Percentiles rank a stretch among this genome's conserved stretches.
phyloP scores from a whole-genome alignment of 2,329 filamentous ascomycete species.

The Cryphonectria japonica region DNA sequence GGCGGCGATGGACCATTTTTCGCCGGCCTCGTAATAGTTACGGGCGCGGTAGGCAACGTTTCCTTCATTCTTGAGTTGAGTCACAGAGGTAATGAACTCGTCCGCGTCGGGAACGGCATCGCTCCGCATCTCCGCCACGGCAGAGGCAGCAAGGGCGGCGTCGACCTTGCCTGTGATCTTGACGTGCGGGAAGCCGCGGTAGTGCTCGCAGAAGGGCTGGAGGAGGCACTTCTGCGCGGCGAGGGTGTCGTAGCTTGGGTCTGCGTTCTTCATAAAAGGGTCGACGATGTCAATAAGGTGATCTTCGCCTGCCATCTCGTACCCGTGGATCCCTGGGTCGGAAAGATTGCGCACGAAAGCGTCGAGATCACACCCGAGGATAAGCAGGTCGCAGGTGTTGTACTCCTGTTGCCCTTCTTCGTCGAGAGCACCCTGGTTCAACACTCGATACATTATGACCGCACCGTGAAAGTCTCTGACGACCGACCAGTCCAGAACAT shows the following conservation, averaged over 20 bases:
- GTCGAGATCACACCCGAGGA: slow-evolving; percentile 19
- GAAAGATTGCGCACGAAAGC: slow-evolving; percentile 12
- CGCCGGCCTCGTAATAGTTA: slow-evolving; percentile 3
- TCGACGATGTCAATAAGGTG: slow-evolving; percentile 13
- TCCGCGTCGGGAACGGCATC: slow-evolving; percentile 3
- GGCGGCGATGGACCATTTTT: not conserved
- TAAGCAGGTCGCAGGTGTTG: slow-evolving; percentile 5
- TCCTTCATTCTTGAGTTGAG: slow-evolving; percentile 17
- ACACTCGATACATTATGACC: slow-evolving; percentile 15
- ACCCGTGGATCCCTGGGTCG: not conserved
- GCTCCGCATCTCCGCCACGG: not conserved
- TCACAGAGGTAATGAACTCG: slow-evolving; percentile 7
- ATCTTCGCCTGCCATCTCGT: not conserved
- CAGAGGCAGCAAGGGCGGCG: slow-evolving; percentile 9
- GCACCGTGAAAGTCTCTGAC: slow-evolving; percentile 14
- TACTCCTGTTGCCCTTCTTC: not conserved
- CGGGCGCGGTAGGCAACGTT: slow-evolving; percentile 13
- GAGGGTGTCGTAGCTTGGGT: slow-evolving; percentile 9
- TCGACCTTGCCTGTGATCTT: slow-evolving; percentile 18
- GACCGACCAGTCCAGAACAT: not conserved
- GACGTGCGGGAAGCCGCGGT: slow-evolving; percentile 12
- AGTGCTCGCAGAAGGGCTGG: slow-evolving; percentile 17
- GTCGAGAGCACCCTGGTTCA: not conserved
- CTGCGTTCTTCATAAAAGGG: not conserved
- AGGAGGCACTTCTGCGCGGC: slow-evolving; percentile 16